phyloP scores from a whole-genome alignment of 2,329 filamentous ascomycete species.

The Claviceps purpurea region DNA sequence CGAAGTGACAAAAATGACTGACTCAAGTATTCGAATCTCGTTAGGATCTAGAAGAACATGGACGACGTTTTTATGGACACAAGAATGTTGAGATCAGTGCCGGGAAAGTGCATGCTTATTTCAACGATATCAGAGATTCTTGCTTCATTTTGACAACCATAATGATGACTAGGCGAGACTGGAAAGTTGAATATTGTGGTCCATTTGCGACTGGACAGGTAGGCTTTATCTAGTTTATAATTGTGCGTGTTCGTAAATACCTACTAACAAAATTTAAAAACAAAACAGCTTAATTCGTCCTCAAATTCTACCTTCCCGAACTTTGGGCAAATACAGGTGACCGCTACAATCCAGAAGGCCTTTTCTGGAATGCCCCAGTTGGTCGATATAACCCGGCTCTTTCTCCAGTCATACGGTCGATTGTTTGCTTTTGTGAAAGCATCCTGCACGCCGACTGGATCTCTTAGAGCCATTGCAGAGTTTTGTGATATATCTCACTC shows the following conservation, averaged over 20 bases:
- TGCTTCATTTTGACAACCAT: constrained; percentile 35
- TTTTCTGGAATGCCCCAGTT: constrained; percentile 20
- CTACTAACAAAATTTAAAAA: not conserved
- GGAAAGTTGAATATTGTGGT: constrained; percentile 22
- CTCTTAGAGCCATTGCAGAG: constrained; percentile 36
- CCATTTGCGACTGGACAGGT: constrained; percentile 3
- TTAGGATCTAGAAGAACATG: constrained; percentile 26
- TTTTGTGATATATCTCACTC: constrained; percentile 37
- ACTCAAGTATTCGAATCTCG: not conserved
- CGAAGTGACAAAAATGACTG: not conserved
- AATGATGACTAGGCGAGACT: constrained; percentile 28
- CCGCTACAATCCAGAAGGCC: constrained; percentile 11
- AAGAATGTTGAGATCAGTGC: constrained; percentile 22
- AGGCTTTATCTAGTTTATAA: not conserved
- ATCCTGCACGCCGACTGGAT: constrained; percentile 25
- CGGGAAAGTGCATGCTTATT: constrained; percentile 38
- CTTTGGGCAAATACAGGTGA: constrained; percentile 18
- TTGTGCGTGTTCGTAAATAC: not conserved
- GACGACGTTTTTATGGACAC: constrained; percentile 23
- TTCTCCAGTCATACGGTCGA: constrained; percentile 34
- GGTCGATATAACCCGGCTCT: constrained; percentile 16
- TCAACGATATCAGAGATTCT: constrained; percentile 48
- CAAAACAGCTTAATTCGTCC: not conserved
- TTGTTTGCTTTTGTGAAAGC: constrained; percentile 38
- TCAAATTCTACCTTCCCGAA: not conserved